Conservation (phyloP, 1,284 basidiomycete genomes). For the Clitocybe nebularis region DNA sequence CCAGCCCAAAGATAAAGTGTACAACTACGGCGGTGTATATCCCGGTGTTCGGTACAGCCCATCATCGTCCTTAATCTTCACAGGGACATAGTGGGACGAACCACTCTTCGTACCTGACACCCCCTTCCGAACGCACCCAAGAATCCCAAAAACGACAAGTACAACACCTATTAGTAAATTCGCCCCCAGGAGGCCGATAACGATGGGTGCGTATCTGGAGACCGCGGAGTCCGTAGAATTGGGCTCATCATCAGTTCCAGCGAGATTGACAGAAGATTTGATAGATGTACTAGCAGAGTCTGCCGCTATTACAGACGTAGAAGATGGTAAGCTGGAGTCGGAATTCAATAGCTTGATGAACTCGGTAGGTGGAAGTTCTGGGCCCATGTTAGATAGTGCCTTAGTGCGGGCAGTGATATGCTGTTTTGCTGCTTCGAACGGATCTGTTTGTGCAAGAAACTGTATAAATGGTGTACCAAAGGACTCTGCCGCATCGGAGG, state of each 20-base stretch:
- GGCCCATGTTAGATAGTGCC: neutral
- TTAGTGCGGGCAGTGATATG: neutral
- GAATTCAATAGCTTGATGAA: neutral
- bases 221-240: constrained; percentile 11
- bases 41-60: no score
- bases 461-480: constrained; percentile 1
- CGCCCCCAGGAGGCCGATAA: constrained; percentile 23
- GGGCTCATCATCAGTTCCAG: constrained; percentile 1
- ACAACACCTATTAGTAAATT: constrained; percentile 24
- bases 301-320: neutral
- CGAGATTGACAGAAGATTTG: constrained; percentile 1
- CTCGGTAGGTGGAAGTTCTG: neutral
- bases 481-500: neutral
- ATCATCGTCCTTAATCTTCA: constrained; percentile 18
- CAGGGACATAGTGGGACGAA: constrained; percentile 17
- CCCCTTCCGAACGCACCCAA: constrained; percentile 23
- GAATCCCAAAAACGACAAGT: constrained; percentile 19
- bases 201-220: constrained; percentile 21
- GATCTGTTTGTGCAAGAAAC: neutral
- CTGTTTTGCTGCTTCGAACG: neutral
- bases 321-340: neutral
- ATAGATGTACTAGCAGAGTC: neutral
- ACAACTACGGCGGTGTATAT: no score
- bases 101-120: constrained; percentile 2
- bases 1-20: no score